Conservation (phyloP, 768 basidiomycete genomes). For the Suillus clintonianus region DNA sequence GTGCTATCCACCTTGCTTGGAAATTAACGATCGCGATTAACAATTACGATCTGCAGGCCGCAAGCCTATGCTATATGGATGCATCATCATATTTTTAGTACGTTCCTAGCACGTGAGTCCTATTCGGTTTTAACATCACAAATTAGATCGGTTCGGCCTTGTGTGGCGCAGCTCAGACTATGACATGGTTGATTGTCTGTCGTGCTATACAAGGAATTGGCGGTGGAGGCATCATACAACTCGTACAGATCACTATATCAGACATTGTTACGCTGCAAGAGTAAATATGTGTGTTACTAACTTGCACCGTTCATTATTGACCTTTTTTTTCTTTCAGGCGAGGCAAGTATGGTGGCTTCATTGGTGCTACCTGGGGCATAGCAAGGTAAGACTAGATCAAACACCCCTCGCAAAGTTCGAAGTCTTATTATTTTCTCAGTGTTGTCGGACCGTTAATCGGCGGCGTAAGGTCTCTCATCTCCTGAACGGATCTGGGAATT, state of each 20-base stretch:
- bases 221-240: slow-evolving; percentile 40
- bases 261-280: slow-evolving; percentile 40
- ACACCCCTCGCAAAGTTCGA: background rate
- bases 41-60: slow-evolving; percentile 25
- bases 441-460: slow-evolving; percentile 46
- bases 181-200: slow-evolving; percentile 43
- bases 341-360: slow-evolving; percentile 40
- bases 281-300: slow-evolving; percentile 18
- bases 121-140: background rate
- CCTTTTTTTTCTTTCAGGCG: slow-evolving; percentile 25
- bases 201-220: slow-evolving; percentile 49
- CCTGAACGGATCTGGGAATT: background rate
- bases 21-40: background rate
- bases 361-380: slow-evolving; percentile 45
- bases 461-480: slow-evolving; percentile 24
- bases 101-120: slow-evolving; percentile 5
- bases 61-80: slow-evolving; percentile 38
- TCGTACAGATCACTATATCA: slow-evolving; percentile 39
- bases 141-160: slow-evolving; percentile 38
- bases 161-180: slow-evolving; percentile 45
- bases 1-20: background rate
- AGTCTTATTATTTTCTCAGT: slow-evolving; percentile 14
- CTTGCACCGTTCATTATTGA: background rate
- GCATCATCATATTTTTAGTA: slow-evolving; percentile 40
- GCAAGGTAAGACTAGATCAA: slow-evolving; percentile 27